Evolutionary conservation across 2,329 filamentous ascomycete genomes (phyloP), one percentile per base, ranked within the genome.

Genomic region (Epicoccum nigrum): DNA sequence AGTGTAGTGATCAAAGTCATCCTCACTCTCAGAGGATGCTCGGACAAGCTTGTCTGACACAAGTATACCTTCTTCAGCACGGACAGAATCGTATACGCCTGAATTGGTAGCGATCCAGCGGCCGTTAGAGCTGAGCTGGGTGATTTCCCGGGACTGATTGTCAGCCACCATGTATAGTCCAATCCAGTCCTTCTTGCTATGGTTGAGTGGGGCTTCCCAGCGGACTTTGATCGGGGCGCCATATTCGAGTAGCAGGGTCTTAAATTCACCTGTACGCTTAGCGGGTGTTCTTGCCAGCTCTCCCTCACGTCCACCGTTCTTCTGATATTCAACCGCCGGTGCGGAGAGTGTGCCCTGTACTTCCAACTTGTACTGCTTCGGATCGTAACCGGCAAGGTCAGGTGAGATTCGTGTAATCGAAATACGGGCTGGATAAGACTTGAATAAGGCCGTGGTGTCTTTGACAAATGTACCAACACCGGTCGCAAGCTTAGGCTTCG

Each of bases 101-200:
- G 83, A 79, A 54, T 87, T 90, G 0, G 89, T 92, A 1, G 92
- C 89, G 27, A 91, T 81, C 94, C 94, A 99, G 50, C 94, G 86
- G 30, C 93, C 92, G 47, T 93, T 85, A 1, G 91, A 95, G 4
- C 90, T 85, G 8, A 97, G 85, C 44, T 90, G 86, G 2, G 94
- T 96, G 12, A 87, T 79, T 31, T 96, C 90, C 32, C 93, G 85
- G 7, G 90, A 94, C 6, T 86, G 84, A 68, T 97, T 99, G 74
- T 97, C 93, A 3, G 91, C 92, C 2, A 99, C 91, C 84, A 92
- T 92, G 78, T 97, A 99, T 5, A 99, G 81, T 4, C 93, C 93
- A 45, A 99, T 86, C 94, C 94, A 99, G 73, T 99, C 94, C 65
- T 88, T 89, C 70, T 89, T 92, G 76, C 86, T 87, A 74, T 97